phyloP scores from a whole-genome alignment of 2,329 filamentous ascomycete genomes.

The Metarhizium rileyi region DNA sequence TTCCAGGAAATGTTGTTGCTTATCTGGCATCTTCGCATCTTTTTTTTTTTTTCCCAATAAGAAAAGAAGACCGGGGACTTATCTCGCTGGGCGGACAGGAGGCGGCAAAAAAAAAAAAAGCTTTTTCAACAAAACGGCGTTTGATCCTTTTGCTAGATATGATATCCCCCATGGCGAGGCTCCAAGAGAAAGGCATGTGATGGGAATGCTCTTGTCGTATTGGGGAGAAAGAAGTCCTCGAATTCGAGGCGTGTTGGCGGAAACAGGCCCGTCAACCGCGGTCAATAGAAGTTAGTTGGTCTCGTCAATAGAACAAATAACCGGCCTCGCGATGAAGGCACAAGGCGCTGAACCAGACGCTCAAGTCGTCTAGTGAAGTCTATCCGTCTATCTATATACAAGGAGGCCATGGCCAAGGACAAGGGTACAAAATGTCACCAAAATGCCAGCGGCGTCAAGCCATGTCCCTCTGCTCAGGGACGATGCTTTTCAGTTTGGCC shows the following conservation, averaged over 20 bases:
- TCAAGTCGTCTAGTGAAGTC: neutral
- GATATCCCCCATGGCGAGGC: slow-evolving; percentile 22
- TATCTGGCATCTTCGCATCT: slow-evolving; percentile 7
- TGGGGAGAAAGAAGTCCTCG: neutral
- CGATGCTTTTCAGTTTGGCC: slow-evolving; percentile 55
- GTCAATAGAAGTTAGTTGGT: slow-evolving; percentile 18
- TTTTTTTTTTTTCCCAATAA: slow-evolving; percentile 4
- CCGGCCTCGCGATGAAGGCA: slow-evolving; percentile 7
- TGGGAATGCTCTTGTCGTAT: neutral
- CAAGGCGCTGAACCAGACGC: slow-evolving; percentile 8
- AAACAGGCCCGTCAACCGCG: slow-evolving; percentile 34
- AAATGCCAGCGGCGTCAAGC: slow-evolving; percentile 5
- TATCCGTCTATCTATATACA: neutral
- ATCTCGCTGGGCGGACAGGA: slow-evolving; percentile 19
- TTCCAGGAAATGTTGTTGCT: slow-evolving; percentile 11
- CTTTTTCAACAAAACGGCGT: slow-evolving; percentile 32
- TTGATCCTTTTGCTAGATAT: slow-evolving; percentile 26
- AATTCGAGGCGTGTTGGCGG: slow-evolving; percentile 7
- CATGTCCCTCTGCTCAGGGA: slow-evolving; percentile 55
- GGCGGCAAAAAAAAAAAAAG: slow-evolving; percentile 26
- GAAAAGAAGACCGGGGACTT: slow-evolving; percentile 6
- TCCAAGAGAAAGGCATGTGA: slow-evolving; percentile 12
- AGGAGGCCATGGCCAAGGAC: neutral
- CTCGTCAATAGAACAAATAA: neutral
- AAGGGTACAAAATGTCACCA: neutral